Base-by-base conservation (phyloP, 2,329 filamentous ascomycete genomes). In the Stemphylium lycopersici region DNA sequence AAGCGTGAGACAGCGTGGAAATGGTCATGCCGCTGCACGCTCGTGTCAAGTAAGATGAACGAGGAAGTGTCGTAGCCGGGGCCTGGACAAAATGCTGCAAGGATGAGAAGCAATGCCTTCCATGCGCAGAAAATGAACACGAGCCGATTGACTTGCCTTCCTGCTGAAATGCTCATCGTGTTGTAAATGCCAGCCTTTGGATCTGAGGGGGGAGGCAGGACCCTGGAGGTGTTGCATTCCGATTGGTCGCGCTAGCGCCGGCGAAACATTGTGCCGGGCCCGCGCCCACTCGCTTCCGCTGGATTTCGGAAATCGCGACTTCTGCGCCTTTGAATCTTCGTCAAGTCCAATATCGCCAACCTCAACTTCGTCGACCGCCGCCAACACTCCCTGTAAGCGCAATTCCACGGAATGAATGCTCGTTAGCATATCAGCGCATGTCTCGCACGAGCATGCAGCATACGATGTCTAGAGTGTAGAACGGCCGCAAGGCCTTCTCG, bases 51-150 rank as follows among this genome's bases (percentile, higher is more conserved):
- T 67, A 82, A 65, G 26, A 84, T 75, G 34, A 82, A 81, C 6
- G 84, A 87, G 6, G 90, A 93, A n/a, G 90, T 93, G 76, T 96
- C 90, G 73, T 95, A 96, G 44, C 85, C 85, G 15, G 78, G 77
- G 61, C 84, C 85, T 13, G 84, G 83, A 53, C 81, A 84, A 41
- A 83, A 71, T 46, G 76, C 68, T 47, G 86, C 86, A 49, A 93
- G 73, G 40, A 81, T 65, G n/a, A 92, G 72, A 6, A 95, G 77
- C 8, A 90, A 68, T 5, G 74, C 45, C 70, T 93, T 95, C 89
- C 89, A 93, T 11, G 77, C 70, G 4, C 78, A 49, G 68, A 90
- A 92, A 3, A 78, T 63, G 11, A 63, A 1, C 7, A 59, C 37
- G 4, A 68, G 56, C 18, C 52, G 62, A 36, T 39, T 53, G 15